Conservation (phyloP, 805 yeast genomes). For the Candida maltosa region DNA sequence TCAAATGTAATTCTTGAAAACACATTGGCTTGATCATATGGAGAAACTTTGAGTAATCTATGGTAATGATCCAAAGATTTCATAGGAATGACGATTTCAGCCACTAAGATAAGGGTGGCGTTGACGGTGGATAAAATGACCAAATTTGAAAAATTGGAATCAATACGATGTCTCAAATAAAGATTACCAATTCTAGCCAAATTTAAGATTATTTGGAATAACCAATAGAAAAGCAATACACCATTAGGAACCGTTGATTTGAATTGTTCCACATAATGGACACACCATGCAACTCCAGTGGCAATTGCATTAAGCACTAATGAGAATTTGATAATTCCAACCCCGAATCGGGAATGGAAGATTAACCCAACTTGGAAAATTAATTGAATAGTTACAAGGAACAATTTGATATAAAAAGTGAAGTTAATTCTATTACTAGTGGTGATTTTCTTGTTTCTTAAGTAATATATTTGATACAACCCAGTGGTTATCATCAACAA, state of each 20-base stretch:
- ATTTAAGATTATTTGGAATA: slow-evolving; percentile 49
- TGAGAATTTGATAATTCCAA: slow-evolving; percentile 23
- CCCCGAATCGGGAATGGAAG: slow-evolving; percentile 13
- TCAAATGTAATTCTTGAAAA: slow-evolving; percentile 75
- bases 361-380: slow-evolving; percentile 27
- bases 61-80: slow-evolving; percentile 17
- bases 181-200: slow-evolving; percentile 42
- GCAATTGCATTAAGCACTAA: slow-evolving; percentile 34
- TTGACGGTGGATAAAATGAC: slow-evolving; percentile 34
- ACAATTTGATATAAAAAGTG: slow-evolving; percentile 42
- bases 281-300: slow-evolving; percentile 46
- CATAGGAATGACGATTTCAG: slow-evolving; percentile 43
- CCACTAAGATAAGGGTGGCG: slow-evolving; percentile 35
- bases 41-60: slow-evolving; percentile 22
- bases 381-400: slow-evolving; percentile 36
- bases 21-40: slow-evolving; percentile 60
- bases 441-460: slow-evolving; percentile 25
- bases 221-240: slow-evolving; percentile 72
- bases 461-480: slow-evolving; percentile 24
- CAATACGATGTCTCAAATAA: slow-evolving; percentile 29
- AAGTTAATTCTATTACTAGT: slow-evolving; percentile 29
- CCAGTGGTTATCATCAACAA: slow-evolving; percentile 44
- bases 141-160: slow-evolving; percentile 18
- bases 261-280: slow-evolving; percentile 72
- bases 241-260: slow-evolving; percentile 66